These are phyloP conservation scores for Paramecium caudatum DNA, from an alignment of 73 alveolate genomes.

Conservation along the genomic window DNA sequence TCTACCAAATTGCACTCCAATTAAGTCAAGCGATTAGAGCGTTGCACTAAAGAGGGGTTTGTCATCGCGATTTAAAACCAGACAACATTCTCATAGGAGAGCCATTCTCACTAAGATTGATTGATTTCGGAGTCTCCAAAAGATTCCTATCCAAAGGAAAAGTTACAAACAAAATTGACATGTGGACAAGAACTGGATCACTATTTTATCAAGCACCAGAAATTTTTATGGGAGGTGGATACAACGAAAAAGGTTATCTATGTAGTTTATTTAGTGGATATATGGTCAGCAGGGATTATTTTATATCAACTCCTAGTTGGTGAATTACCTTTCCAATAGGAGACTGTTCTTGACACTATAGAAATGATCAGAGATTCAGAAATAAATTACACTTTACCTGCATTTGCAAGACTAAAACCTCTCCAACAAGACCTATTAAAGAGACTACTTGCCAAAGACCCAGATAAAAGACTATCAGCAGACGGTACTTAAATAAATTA, in stretches of 20 bases:
- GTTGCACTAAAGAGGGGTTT: constrained; percentile 53
- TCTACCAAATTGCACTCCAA: not conserved
- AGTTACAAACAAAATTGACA: constrained; percentile 31
- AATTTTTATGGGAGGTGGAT: constrained; percentile 66
- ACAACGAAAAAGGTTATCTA: not conserved
- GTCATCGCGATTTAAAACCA: constrained; percentile 72
- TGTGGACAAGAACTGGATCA: constrained; percentile 73
- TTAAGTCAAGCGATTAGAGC: constrained; percentile 10
- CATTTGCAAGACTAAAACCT: not conserved
- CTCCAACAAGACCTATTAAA: constrained; percentile 38
- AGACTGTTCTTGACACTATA: constrained; percentile 37
- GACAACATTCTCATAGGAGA: constrained; percentile 68
- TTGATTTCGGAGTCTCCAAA: constrained; percentile 65
- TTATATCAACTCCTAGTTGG: constrained; percentile 58
- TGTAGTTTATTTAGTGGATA: constrained; percentile 8
- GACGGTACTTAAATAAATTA: constrained; percentile 1
- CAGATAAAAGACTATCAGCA: constrained; percentile 60
- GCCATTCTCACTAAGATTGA: constrained; percentile 26
- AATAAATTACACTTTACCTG: not conserved
- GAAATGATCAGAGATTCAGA: constrained; percentile 52
- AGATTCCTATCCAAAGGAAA: constrained; percentile 33
- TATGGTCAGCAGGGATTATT: constrained; percentile 69
- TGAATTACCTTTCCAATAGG: constrained; percentile 54
- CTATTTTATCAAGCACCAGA: constrained; percentile 72
- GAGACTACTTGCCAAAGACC: constrained; percentile 28